phyloP scores from a whole-genome alignment of 495 filamentous ascomycete genomes.

The Aspergillus kassunensis region DNA sequence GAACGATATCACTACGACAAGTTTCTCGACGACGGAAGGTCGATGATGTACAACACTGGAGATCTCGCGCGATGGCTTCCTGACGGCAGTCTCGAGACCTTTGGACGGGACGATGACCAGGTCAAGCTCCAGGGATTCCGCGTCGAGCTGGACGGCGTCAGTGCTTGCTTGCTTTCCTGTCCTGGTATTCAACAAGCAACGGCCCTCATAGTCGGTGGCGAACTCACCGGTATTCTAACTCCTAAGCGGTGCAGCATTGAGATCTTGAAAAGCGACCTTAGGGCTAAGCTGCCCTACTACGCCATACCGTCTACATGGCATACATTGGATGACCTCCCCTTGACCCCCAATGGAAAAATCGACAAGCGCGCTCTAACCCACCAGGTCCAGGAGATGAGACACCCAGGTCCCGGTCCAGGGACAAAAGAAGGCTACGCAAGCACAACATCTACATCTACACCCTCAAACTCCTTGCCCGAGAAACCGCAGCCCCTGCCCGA shows the following conservation, averaged over 20 bases:
- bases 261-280: not conserved
- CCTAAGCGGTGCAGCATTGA: not conserved
- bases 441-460: not conserved
- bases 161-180: conserved; percentile 3
- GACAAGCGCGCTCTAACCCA: conserved; percentile 4
- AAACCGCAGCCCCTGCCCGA: conserved; percentile 3
- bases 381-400: not conserved
- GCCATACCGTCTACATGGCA: conserved; percentile 4
- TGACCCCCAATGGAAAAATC: conserved; percentile 8
- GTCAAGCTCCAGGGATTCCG: conserved; percentile 10
- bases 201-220: not conserved
- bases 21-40: conserved; percentile 5
- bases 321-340: not conserved
- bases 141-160: conserved; percentile 12
- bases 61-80: conserved; percentile 8
- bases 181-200: not conserved
- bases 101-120: conserved; percentile 9
- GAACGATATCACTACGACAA: conserved; percentile 5
- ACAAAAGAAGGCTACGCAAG: not conserved
- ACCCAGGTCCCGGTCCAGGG: not conserved
- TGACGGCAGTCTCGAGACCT: conserved; percentile 5
- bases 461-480: not conserved
- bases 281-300: conserved; percentile 3
- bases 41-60: conserved; percentile 11
- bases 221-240: conserved; percentile 1